phyloP scores from a whole-genome alignment of 257 asterid genomes.

The Gynochthodes officinalis region DNA sequence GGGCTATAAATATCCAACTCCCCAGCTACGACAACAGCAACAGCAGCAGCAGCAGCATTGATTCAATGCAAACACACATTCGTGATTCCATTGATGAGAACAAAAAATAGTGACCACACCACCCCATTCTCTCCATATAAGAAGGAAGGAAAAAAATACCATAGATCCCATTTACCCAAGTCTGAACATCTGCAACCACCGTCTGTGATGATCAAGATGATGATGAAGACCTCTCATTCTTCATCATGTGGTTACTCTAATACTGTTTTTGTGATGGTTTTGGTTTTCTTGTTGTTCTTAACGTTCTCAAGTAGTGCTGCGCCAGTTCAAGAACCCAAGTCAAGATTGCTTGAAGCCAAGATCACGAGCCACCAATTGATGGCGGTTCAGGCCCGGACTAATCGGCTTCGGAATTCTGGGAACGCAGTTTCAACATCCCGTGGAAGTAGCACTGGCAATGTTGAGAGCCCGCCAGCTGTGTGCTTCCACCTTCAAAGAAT shows the following conservation, averaged over 20 bases:
- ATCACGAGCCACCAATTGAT: not conserved
- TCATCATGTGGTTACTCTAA: not conserved
- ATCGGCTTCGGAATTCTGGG: constrained; percentile 29
- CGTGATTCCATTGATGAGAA: constrained; percentile 25
- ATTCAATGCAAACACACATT: constrained; percentile 12
- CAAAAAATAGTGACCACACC: not conserved
- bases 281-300: constrained; percentile 12
- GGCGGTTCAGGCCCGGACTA: not conserved
- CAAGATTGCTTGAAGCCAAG: not conserved
- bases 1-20: not conserved
- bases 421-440: too few relatives aligned
- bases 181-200: not conserved
- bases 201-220: too few relatives aligned
- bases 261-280: not conserved
- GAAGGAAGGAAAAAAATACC: too few relatives aligned
- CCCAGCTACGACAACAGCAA: not conserved
- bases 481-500: constrained; percentile 47
- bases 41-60: constrained; percentile 3
- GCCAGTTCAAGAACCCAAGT: constrained; percentile 5
- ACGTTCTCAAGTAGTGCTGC: constrained; percentile 2
- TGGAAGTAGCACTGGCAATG: not conserved
- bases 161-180: too few relatives aligned
- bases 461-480: constrained; percentile 20
- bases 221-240: constrained; percentile 29
- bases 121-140: not conserved